Percentiles rank a stretch among this genome's conserved stretches.
These are phyloP conservation scores for Litchi chinensis DNA, from an alignment of 345 rosid species.

Conservation along the genomic window DNA sequence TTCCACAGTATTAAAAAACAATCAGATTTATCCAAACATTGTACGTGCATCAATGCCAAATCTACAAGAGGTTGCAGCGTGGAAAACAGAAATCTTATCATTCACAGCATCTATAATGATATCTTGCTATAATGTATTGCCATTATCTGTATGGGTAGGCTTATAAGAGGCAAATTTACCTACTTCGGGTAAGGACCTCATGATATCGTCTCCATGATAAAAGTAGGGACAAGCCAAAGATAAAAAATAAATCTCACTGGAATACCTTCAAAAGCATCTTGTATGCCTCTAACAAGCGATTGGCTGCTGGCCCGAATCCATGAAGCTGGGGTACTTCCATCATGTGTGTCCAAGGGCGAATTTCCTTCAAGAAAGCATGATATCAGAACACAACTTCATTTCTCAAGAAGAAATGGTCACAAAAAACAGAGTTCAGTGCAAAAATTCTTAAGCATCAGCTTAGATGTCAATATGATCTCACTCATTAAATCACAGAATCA, in stretches of 20 bases:
- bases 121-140: neutral
- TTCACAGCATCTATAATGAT: neutral
- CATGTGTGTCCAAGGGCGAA: conserved; percentile 99
- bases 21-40: neutral
- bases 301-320: conserved; percentile 98
- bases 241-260: conserved; percentile 1
- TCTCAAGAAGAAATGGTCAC: neutral
- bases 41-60: neutral
- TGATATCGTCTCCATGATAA: neutral
- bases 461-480: neutral
- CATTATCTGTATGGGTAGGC: conserved; percentile 1
- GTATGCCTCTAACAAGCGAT: conserved; percentile 95
- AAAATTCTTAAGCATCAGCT: neutral
- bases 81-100: neutral
- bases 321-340: conserved; percentile 99
- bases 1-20: neutral
- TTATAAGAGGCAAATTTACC: neutral
- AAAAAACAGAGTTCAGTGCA: neutral
- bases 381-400: neutral
- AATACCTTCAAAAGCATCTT: conserved; percentile 94
- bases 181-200: neutral
- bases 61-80: neutral
- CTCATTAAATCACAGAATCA: neutral
- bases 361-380: conserved; percentile 51
- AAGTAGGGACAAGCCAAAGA: neutral